Evolutionary conservation across 2,329 filamentous ascomycete species (phyloP).

Genomic region (Penicillium brasilianum): DNA sequence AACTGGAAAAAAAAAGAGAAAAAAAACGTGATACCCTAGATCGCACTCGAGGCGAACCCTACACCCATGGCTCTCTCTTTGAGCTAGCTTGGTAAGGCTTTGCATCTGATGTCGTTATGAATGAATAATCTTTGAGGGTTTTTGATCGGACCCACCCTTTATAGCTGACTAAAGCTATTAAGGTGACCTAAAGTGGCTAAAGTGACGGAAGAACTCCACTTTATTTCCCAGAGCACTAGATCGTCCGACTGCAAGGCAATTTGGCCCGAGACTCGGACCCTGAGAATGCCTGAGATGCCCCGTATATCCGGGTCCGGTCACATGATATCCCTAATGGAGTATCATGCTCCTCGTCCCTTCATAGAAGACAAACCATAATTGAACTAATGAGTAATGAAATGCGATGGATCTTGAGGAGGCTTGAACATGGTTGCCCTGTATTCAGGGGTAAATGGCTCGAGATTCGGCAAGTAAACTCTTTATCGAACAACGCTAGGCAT

Average conservation of each 20-base stretch:
- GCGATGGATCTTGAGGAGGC: background rate
- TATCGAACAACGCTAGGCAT: constrained; percentile 19
- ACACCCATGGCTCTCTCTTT: constrained; percentile 18
- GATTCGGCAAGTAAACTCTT: background rate
- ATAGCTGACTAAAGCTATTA: background rate
- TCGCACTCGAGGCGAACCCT: background rate
- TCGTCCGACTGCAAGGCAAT: constrained; percentile 18
- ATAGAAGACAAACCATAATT: background rate
- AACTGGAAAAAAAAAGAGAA: no score
- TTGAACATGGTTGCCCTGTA: background rate
- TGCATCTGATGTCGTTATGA: constrained; percentile 1
- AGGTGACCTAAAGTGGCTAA: background rate
- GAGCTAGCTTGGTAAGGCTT: constrained; percentile 12
- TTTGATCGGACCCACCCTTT: background rate
- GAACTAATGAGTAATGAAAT: background rate
- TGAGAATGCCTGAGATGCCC: constrained; percentile 1
- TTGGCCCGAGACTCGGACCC: constrained; percentile 7
- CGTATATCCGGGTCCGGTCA: constrained; percentile 27
- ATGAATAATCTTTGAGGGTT: constrained; percentile 14
- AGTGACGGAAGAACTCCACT: constrained; percentile 6
- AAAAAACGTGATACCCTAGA: background rate
- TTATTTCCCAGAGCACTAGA: background rate
- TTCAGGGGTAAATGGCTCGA: background rate
- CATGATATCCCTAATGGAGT: constrained; percentile 18
- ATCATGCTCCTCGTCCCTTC: constrained; percentile 18